These are phyloP conservation scores for Calonectria naviculata DNA, from an alignment of 2,329 filamentous ascomycete genomes.

Conservation along the genomic window DNA sequence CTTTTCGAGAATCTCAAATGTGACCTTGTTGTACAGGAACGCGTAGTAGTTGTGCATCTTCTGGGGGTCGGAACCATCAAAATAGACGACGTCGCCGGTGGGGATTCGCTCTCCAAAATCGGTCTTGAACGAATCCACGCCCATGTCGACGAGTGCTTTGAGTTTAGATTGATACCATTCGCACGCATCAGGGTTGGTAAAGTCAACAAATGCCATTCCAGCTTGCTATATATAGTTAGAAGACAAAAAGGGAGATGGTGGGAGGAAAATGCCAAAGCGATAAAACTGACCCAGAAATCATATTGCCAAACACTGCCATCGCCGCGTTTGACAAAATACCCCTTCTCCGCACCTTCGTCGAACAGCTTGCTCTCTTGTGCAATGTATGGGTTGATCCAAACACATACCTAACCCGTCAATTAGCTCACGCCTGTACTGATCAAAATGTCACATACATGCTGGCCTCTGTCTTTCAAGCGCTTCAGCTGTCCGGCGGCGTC, in stretches of 20 bases:
- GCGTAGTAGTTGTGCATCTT: constrained; percentile 84
- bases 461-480: constrained; percentile 70
- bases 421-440: neutral
- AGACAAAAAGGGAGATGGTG: neutral
- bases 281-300: constrained; percentile 54
- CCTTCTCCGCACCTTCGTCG: constrained; percentile 70
- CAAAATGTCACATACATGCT: constrained; percentile 51
- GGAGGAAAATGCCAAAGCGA: neutral
- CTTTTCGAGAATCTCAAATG: constrained; percentile 72
- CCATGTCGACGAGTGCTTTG: constrained; percentile 72
- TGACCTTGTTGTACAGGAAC: constrained; percentile 76
- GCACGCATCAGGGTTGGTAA: constrained; percentile 77
- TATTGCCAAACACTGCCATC: constrained; percentile 80
- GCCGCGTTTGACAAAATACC: constrained; percentile 76
- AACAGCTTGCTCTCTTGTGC: constrained; percentile 77
- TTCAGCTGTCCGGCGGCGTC: constrained; percentile 73
- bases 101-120: constrained; percentile 82
- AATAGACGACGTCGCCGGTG: constrained; percentile 67
- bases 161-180: constrained; percentile 73
- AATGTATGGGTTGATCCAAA: constrained; percentile 83
- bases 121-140: constrained; percentile 79
- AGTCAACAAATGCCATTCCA: constrained; percentile 79
- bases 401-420: constrained; percentile 65
- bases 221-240: constrained; percentile 71
- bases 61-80: constrained; percentile 70